Conservation (phyloP, 1,139 yeast genomes). For the Pichia sp. region DNA sequence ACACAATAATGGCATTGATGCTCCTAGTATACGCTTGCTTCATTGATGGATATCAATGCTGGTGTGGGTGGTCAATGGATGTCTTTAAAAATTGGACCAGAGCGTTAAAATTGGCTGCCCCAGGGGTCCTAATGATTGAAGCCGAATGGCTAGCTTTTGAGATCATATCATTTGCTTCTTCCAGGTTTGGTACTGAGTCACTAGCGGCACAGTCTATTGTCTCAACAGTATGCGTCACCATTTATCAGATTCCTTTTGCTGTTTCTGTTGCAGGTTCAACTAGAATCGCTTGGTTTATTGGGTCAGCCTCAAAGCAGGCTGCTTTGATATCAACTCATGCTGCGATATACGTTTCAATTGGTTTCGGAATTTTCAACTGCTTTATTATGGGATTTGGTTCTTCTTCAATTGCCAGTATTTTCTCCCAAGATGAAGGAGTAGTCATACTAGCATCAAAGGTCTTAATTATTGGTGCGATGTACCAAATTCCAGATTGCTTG, state of each 20-base stretch:
- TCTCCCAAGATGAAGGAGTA: conserved; percentile 50
- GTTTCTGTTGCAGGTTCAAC: conserved; percentile 72
- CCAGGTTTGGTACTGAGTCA: conserved; percentile 60
- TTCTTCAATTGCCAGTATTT: conserved; percentile 42
- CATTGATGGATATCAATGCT: conserved; percentile 54
- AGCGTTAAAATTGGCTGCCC: conserved; percentile 51
- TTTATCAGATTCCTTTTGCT: conserved; percentile 74
- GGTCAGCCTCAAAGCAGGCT: conserved; percentile 57
- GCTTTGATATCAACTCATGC: conserved; percentile 44
- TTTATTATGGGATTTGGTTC: conserved; percentile 39
- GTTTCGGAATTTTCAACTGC: conserved; percentile 39
- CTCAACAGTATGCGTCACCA: conserved; percentile 62
- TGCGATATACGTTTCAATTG: conserved; percentile 39
- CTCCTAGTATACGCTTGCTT: conserved; percentile 44
- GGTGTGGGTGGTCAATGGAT: conserved; percentile 45
- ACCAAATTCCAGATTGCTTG: conserved; percentile 55
- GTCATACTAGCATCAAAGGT: conserved; percentile 48
- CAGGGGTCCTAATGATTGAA: conserved; percentile 63
- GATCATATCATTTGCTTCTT: conserved; percentile 56
- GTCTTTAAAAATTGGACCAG: conserved; percentile 49
- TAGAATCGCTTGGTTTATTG: conserved; percentile 72
- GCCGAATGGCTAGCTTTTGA: conserved; percentile 72
- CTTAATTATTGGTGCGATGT: conserved; percentile 52
- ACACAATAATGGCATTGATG: conserved; percentile 60
- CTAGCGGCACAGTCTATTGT: conserved; percentile 73